Evolutionary conservation across 2,329 filamentous ascomycete genomes (phyloP), one percentile per base, ranked within the genome.

Genomic region (Penicillium concentricum): DNA sequence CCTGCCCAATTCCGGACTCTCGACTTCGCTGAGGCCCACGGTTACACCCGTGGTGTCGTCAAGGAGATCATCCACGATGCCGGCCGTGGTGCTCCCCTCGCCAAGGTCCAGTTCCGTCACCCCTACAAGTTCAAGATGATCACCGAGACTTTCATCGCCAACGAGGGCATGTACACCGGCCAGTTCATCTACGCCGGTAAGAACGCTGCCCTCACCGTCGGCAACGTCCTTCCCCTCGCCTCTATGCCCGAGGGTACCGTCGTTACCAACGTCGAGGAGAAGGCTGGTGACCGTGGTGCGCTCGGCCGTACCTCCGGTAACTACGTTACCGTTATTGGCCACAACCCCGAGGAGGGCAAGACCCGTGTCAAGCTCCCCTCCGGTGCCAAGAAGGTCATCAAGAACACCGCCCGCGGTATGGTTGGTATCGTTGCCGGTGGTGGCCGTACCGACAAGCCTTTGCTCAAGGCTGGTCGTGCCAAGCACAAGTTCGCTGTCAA

Each of bases 401-500:
- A 88, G 84, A 96, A 88, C 85, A 84, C 82, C 73, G 86, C 92
- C 71, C 89, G 94, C 84, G 94, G 94, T 78, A 99, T 99, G 94
- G 93, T 99, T 77, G 94, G 94, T 81, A 97, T 99, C 76, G 94
- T 99, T 76, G 94, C 94, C 77, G 94, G 94, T 84, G 94, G 94
- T 87, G 94, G 94, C 81, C 90, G 94, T 85, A 99, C 94, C 81
- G 94, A 99, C 87, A 99, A 99, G 88, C 94, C 94, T 74, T 86
- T 99, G 79, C 85, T 99, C 76, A 99, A 99, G 93, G 94, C 94
- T 76, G 97, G 93, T 76, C 91, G 94, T 79, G 94, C 94, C 77
- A 99, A 97, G 91, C 93, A 97, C 81, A 99, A 99, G 90, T 99
- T 96, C 84, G 92, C 92, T 73, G 95, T 97, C 84, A 99, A 99